Base-by-base conservation (phyloP, 2,329 filamentous ascomycete species). In the Nothophaeocryptopus gaeumannii region DNA sequence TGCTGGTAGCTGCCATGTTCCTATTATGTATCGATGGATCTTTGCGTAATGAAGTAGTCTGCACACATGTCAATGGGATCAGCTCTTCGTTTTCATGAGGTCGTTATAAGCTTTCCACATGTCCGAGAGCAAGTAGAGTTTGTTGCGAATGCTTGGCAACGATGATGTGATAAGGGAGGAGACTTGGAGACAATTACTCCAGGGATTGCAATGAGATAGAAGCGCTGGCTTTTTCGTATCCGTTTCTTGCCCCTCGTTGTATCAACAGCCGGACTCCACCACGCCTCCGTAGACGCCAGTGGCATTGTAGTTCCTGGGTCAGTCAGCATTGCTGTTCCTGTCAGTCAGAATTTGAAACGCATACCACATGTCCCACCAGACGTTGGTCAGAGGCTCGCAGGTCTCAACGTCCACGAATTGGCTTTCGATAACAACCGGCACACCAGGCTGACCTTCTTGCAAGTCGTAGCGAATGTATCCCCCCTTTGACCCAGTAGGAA, bases 281-380 rank as follows among this genome's bases (percentile, higher is more conserved):
- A 48, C 43, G 43, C 72, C 72, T 8, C 64, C 68, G 62, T 75
- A 76, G 15, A 74, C 70, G 32, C 73, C 72, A 4, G 72, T 74
- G 9, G 72, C 55, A 58, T 75, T 75, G 63, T 67, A 69, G 55
- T 14, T 42, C 73, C 67, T 44, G 34, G 12, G 11, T 9, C 10
- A 11, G n/a, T 35, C 16, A 50, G 30, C 36, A n/a, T 16, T 20
- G 35, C 5, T 5, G 29, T 13, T 12, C 14, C 11, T 71, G 72
- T 74, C 20, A 72, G 62, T 51, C 74, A 71, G 7, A 73, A 40
- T 10, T 30, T 30, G 13, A 14, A 26, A 7, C 47, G 36, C 37
- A 2, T 31, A 46, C 73, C 73, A 76, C 15, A 73, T 63, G 50
- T 76, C 73, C 8, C 74, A 51, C 49, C 70, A 67, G 8, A 72